These are phyloP conservation scores for Epichloe amarillans DNA, from an alignment of 2,329 filamentous ascomycete genomes.

Conservation along the genomic window DNA sequence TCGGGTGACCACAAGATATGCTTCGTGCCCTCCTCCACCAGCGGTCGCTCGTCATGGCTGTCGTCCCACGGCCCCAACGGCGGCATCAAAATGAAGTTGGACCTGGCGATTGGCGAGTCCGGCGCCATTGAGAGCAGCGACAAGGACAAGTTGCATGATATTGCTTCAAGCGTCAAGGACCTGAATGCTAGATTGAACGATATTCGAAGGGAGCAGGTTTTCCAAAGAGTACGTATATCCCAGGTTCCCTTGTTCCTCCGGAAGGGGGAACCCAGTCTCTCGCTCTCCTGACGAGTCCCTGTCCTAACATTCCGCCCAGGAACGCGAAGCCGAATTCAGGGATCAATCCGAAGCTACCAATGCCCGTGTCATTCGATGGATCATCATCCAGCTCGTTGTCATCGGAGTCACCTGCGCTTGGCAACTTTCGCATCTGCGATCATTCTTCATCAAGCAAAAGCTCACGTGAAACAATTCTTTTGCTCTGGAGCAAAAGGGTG, in stretches of 20 bases:
- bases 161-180: conserved; percentile 78
- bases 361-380: conserved; percentile 83
- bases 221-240: conserved; percentile 59
- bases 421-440: conserved; percentile 89
- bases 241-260: neutral
- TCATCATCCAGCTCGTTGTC: conserved; percentile 75
- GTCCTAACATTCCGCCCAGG: conserved; percentile 34
- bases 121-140: conserved; percentile 87
- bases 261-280: neutral
- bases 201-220: conserved; percentile 87
- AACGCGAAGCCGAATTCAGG: conserved; percentile 94
- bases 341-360: conserved; percentile 96
- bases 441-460: conserved; percentile 99
- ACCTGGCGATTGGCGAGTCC: conserved; percentile 89
- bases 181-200: conserved; percentile 78
- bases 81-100: conserved; percentile 71
- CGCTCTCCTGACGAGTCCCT: neutral
- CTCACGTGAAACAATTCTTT: conserved; percentile 48
- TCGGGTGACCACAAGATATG: conserved; percentile 93
- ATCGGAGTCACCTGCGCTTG: conserved; percentile 83
- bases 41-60: conserved; percentile 59
- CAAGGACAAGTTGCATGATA: conserved; percentile 83
- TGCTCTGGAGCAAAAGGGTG: neutral
- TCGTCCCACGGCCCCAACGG: conserved; percentile 50
- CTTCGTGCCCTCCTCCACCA: conserved; percentile 72